Evolutionary conservation across 495 filamentous ascomycete genomes (phyloP), one percentile per base, ranked within the genome.

Genomic region (Penicillium ochrochloron): DNA sequence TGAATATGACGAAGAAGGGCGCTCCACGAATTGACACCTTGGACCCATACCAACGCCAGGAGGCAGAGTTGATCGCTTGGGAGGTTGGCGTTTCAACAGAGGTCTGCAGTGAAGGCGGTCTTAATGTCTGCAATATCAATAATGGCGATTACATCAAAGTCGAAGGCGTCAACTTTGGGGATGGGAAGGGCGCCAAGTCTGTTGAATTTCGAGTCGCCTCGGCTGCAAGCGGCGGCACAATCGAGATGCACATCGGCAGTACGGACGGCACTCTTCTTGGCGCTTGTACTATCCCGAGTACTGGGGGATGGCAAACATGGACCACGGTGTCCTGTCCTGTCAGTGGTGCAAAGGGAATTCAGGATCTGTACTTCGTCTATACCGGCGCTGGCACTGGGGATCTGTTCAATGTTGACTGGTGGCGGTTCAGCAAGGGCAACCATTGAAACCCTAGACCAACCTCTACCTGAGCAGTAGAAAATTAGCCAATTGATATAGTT

Each of bases 1-100:
- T 75, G 11, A 56, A 61, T 17, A 75, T 75, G 72, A 73, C 72
- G 19, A 61, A 42, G 17, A 58, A 64, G 14, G 66, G 66, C n/a
- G 39, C 66, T 5, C 25, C 56, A 8, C 66, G 59, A 52, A 27
- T 68, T 17, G 57, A 55, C 1, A 51, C 48, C 17, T 54, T 68
- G n/a, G 55, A 68, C 42, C 58, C 66, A 14, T 68, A 65, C 39
- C 52, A 37, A 19, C 66, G 62, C 9, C 66, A 68, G 31, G 66
- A 68, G 42, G 66, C 66, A 5, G 66, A 68, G 54, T 60, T 60
- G 0, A 65, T 65, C 15, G 66, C 66, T 17, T 68, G 66, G 66
- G 37, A 27, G 2, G 57, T 56, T 31, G 62, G 69, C n/a, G 42
- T 73, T 42, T 19, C 64, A 35, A 62, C 62, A 15, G 59, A 67